A percentile compares a stretch with the other conserved stretches of the same genome.
These are phyloP conservation scores for Ascochyta rabiei DNA, from an alignment of 2,329 filamentous ascomycete genomes.

Conservation along the genomic window DNA sequence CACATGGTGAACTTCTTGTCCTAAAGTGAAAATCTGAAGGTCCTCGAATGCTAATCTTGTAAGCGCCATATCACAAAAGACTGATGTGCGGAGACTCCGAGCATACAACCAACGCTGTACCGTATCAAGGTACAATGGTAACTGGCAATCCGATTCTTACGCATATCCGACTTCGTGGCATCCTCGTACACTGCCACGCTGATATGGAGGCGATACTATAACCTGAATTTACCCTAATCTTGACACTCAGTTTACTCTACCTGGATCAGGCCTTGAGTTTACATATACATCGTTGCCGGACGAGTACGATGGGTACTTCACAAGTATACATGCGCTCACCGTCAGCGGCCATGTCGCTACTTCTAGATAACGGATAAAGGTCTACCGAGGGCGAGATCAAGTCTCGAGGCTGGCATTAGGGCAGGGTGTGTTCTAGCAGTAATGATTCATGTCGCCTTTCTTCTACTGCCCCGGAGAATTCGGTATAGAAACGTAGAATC, in stretches of 20 bases:
- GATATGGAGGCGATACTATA: not conserved
- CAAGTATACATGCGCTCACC: not conserved
- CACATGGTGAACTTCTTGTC: not conserved
- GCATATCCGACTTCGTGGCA: no score
- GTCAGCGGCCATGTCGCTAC: not conserved
- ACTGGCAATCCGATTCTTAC: not conserved
- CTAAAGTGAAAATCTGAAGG: not conserved
- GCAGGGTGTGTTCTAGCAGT: no score
- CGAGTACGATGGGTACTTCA: not conserved
- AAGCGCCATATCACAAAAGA: not conserved
- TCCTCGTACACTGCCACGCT: no score
- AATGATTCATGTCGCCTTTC: no score
- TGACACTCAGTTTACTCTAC: not conserved
- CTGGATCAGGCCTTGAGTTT: not conserved
- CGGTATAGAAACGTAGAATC: no score
- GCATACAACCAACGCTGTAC: no score
- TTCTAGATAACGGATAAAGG: not conserved
- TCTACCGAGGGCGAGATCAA: not conserved
- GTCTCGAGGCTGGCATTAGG: no score
- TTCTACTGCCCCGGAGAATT: no score
- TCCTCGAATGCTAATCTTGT: not conserved
- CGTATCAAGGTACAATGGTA: not conserved
- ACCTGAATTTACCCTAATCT: not conserved
- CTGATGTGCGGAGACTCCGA: no score
- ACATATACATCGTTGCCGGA: not conserved